Evolutionary conservation across 495 filamentous ascomycete genomes (phyloP).

Genomic region (Neurospora sp.): DNA sequence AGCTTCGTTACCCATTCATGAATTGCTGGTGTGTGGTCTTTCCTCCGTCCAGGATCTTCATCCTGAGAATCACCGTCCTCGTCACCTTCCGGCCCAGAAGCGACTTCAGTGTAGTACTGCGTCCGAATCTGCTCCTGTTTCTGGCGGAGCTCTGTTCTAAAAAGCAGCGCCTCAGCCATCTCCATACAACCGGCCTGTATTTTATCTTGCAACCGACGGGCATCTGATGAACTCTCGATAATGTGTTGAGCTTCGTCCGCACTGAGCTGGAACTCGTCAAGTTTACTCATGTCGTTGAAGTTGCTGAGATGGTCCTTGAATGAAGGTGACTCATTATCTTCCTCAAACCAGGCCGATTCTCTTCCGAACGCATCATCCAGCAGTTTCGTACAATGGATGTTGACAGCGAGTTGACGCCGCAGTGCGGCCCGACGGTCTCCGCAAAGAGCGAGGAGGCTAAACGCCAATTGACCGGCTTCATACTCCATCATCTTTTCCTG

Average conservation of each 20-base stretch:
- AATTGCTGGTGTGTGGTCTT: slow-evolving; percentile 31
- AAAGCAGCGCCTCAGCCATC: slow-evolving; percentile 5
- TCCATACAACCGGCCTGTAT: slow-evolving; percentile 3
- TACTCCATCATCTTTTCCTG: slow-evolving; percentile 30
- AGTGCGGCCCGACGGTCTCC: slow-evolving; percentile 23
- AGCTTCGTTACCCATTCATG: slow-evolving; percentile 35
- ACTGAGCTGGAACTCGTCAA: slow-evolving; percentile 16
- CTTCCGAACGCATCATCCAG: slow-evolving; percentile 13
- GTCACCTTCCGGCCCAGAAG: neutral
- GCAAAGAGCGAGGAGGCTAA: slow-evolving; percentile 39
- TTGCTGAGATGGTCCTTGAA: neutral
- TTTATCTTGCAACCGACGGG: neutral
- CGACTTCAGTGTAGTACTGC: slow-evolving; percentile 16
- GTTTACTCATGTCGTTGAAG: slow-evolving; percentile 4
- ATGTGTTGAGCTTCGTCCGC: neutral
- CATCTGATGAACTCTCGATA: slow-evolving; percentile 3
- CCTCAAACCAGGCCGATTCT: neutral
- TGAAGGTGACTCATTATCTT: neutral
- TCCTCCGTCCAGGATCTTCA: slow-evolving; percentile 22
- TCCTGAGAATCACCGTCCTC: slow-evolving; percentile 14
- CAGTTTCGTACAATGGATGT: slow-evolving; percentile 18
- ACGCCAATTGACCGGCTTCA: slow-evolving; percentile 25
- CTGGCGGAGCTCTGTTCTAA: slow-evolving; percentile 8
- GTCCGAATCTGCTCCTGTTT: slow-evolving; percentile 18
- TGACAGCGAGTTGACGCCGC: slow-evolving; percentile 22